phyloP scores from a whole-genome alignment of 306 rosid species.

The Prunus mira region DNA sequence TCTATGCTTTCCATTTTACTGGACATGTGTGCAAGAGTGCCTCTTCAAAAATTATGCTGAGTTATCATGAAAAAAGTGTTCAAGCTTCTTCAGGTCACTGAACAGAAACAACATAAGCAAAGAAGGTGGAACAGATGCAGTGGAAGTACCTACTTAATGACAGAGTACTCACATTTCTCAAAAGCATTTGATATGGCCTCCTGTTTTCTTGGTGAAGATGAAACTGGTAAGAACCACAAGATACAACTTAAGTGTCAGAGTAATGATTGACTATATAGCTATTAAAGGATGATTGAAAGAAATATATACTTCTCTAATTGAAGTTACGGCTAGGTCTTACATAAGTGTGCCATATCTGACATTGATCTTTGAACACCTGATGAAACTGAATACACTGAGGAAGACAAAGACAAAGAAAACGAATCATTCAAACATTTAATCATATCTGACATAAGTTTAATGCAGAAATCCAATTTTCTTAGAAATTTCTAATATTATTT shows the following conservation, averaged over 20 bases:
- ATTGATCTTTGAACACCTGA: constrained; percentile 63
- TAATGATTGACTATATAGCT: not conserved
- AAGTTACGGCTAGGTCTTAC: constrained; percentile 38
- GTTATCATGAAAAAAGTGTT: not conserved
- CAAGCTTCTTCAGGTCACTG: not conserved
- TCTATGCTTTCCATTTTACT: too few relatives aligned
- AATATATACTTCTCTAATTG: not conserved
- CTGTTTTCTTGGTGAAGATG: constrained; percentile 26
- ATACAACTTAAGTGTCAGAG: constrained; percentile 11
- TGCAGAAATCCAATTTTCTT: constrained; percentile 2
- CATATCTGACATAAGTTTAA: not conserved
- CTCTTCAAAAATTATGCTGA: not conserved
- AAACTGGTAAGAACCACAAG: constrained; percentile 46
- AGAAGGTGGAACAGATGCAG: not conserved
- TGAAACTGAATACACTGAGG: constrained; percentile 65
- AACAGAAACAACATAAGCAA: not conserved
- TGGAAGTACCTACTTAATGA: constrained; percentile 4
- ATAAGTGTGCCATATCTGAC: constrained; percentile 29
- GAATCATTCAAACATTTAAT: constrained; percentile 4
- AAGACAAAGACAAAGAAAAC: constrained; percentile 16
- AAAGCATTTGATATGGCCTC: constrained; percentile 37
- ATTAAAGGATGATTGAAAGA: not conserved
- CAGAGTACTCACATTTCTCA: constrained; percentile 46
- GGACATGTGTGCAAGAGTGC: not conserved
- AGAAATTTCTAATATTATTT: not conserved